Percentiles rank a stretch among this genome's conserved stretches.
Evolutionary conservation across 2,329 filamentous ascomycete species (phyloP).

Genomic region (Fusarium sp.): DNA sequence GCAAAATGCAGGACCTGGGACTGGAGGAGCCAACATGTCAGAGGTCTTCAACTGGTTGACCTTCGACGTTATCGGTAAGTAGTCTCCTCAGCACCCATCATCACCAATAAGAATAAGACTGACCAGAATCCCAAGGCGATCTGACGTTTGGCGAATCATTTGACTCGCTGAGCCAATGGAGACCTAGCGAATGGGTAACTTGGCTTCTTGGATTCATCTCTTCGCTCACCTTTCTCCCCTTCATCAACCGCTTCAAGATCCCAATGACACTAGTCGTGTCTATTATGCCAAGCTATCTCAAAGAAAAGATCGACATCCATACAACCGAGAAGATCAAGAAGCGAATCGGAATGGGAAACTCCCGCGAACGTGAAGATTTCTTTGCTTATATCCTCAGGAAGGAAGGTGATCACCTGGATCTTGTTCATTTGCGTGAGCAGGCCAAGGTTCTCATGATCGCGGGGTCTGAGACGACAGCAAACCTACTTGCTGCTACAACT

Average conservation of each 20-base stretch:
- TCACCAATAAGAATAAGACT: accelerated
- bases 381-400: slow-evolving; percentile 15
- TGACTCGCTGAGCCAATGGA: slow-evolving; percentile 1
- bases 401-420: neutral
- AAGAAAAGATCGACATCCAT: neutral
- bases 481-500: neutral
- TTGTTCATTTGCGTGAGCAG: slow-evolving; percentile 14
- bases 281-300: neutral
- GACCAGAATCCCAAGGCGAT: neutral
- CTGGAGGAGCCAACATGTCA: neutral
- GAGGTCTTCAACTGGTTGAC: slow-evolving; percentile 19
- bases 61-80: slow-evolving; percentile 27
- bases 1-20: neutral
- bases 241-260: slow-evolving; percentile 6
- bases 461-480: slow-evolving; percentile 23
- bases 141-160: slow-evolving; percentile 29
- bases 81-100: accelerated
- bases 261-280: neutral
- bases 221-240: neutral
- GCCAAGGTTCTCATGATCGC: slow-evolving; percentile 23
- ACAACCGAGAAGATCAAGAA: slow-evolving; percentile 7
- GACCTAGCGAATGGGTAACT: slow-evolving; percentile 7
- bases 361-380: slow-evolving; percentile 10
- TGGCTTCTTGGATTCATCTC: neutral
- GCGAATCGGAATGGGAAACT: neutral